These are phyloP conservation scores for Jacaranda mimosifolia DNA, from an alignment of 257 asterid species.

Conservation along the genomic window DNA sequence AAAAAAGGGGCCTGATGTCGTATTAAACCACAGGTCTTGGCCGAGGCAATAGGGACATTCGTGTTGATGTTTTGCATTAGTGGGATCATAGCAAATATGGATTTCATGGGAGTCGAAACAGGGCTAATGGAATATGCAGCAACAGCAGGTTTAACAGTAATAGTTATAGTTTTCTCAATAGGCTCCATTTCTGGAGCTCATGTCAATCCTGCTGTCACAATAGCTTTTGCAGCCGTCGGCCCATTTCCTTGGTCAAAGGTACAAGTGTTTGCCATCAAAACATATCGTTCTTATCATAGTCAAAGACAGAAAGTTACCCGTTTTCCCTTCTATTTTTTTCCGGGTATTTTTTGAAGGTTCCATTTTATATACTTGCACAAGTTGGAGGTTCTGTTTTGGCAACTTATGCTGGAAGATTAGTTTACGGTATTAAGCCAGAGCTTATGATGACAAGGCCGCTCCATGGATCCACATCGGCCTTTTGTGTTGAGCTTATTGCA, in stretches of 20 bases:
- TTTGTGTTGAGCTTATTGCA: constrained; percentile 76
- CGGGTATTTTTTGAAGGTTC: constrained; percentile 57
- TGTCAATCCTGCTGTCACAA: constrained; percentile 83
- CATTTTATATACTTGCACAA: constrained; percentile 73
- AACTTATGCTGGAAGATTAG: constrained; percentile 56
- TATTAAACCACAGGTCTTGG: constrained; percentile 59
- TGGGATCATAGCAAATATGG: constrained; percentile 75
- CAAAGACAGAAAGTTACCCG: too few relatives aligned
- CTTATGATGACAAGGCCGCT: constrained; percentile 72
- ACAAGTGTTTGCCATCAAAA: background rate
- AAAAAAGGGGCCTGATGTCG: background rate
- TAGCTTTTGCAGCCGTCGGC: constrained; percentile 78
- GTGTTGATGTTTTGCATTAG: constrained; percentile 71
- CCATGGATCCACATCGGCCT: constrained; percentile 68
- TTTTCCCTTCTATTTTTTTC: background rate
- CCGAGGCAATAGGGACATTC: constrained; percentile 83
- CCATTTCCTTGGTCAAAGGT: constrained; percentile 90
- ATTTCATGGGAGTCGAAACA: constrained; percentile 52
- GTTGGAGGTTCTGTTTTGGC: constrained; percentile 76
- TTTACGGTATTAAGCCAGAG: constrained; percentile 69
- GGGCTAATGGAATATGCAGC: constrained; percentile 82
- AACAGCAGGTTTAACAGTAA: constrained; percentile 80
- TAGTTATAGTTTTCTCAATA: constrained; percentile 65
- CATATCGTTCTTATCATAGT: background rate
- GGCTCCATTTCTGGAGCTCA: constrained; percentile 95